phyloP scores from a whole-genome alignment of 2,329 filamentous ascomycete species.

The Aspergillus tubingensis region DNA sequence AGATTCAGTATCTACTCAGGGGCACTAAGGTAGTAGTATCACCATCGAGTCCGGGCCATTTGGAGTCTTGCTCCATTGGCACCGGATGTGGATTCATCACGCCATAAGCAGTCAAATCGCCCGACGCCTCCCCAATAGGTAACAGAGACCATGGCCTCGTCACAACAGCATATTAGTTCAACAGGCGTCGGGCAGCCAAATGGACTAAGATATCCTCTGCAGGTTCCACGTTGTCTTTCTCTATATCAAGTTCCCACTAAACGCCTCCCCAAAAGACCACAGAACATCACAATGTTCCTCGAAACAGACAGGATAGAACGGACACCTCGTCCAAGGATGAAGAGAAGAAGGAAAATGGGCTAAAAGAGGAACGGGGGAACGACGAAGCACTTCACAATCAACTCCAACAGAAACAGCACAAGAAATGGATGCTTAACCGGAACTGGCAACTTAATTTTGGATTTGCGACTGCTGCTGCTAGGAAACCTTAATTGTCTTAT shows the following conservation, averaged over 20 bases:
- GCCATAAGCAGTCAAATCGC: constrained; percentile 4
- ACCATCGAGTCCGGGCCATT: constrained; percentile 16
- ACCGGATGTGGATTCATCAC: constrained; percentile 11
- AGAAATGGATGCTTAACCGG: constrained; percentile 17
- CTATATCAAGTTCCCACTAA: constrained; percentile 32
- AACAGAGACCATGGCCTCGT: no score
- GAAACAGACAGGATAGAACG: constrained; percentile 6
- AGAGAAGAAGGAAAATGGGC: constrained; percentile 9
- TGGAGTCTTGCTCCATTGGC: constrained; percentile 17
- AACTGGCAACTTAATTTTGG: constrained; percentile 28
- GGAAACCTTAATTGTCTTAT: constrained; percentile 22
- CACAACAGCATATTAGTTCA: constrained; percentile 5
- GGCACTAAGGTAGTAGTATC: constrained; percentile 17
- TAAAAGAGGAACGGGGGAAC: constrained; percentile 17
- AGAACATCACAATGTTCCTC: constrained; percentile 14
- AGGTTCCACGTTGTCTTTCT: constrained; percentile 26
- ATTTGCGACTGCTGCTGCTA: constrained; percentile 27
- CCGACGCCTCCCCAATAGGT: not conserved
- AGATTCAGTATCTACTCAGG: constrained; percentile 27
- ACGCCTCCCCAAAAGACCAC: constrained; percentile 29
- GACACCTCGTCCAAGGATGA: constrained; percentile 13
- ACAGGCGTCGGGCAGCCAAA: constrained; percentile 17
- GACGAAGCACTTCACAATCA: constrained; percentile 11
- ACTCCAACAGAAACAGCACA: constrained; percentile 21
- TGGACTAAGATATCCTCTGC: constrained; percentile 21